These are phyloP conservation scores for Yamadazyma sp. DNA, from an alignment of 1,139 yeast species.

Conservation along the genomic window DNA sequence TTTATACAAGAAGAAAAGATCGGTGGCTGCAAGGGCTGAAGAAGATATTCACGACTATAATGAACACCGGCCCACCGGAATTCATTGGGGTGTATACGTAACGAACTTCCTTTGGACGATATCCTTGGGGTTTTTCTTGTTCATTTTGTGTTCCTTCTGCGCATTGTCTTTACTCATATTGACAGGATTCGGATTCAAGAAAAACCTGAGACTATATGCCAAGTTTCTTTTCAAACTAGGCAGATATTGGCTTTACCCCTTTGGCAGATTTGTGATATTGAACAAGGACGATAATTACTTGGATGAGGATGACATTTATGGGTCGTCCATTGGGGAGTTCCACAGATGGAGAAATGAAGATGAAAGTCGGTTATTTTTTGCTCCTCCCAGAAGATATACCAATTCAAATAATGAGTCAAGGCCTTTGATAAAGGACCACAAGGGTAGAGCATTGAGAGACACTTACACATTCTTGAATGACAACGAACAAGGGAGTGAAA, in stretches of 20 bases:
- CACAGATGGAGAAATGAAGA: constrained; percentile 86
- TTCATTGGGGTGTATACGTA: constrained; percentile 62
- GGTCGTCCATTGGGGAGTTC: constrained; percentile 81
- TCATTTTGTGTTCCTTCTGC: constrained; percentile 50
- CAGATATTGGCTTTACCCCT: constrained; percentile 73
- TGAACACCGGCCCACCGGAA: constrained; percentile 52
- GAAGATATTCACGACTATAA: constrained; percentile 83
- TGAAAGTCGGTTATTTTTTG: constrained; percentile 69
- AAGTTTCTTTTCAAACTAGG: constrained; percentile 64
- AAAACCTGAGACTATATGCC: constrained; percentile 54
- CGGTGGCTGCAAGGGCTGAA: constrained; percentile 89
- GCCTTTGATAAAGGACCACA: constrained; percentile 45
- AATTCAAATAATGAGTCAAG: constrained; percentile 31
- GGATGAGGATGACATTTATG: constrained; percentile 86
- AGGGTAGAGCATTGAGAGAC: constrained; percentile 43
- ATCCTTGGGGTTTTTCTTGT: constrained; percentile 67
- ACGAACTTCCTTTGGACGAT: constrained; percentile 79
- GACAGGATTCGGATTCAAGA: constrained; percentile 47
- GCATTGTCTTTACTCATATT: constrained; percentile 43
- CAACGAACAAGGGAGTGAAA: constrained; percentile 15
- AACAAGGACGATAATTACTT: constrained; percentile 77
- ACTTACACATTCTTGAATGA: constrained; percentile 36
- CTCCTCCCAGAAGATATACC: constrained; percentile 57
- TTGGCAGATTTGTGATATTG: constrained; percentile 84
- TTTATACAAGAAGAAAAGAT: constrained; percentile 84